A percentile compares a stretch with the other conserved stretches of the same genome.
Evolutionary conservation across 106 monocot species (phyloP).

Genomic region (Gastrodia elata): DNA sequence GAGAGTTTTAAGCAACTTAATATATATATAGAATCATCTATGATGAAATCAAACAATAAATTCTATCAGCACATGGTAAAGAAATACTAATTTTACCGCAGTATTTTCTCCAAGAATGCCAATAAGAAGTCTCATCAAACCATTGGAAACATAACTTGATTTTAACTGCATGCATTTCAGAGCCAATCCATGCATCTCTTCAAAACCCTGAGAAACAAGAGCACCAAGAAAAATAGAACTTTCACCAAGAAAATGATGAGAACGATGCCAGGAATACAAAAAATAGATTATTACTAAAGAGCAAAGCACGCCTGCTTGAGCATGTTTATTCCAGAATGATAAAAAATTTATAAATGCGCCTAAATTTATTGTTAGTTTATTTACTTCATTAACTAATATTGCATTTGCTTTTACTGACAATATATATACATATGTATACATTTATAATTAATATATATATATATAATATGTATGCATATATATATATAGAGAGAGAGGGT

Average conservation of each 20-base stretch:
- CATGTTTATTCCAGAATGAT: not conserved
- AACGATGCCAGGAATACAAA: not conserved
- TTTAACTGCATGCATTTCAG: constrained; percentile 84
- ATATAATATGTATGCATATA: too few relatives aligned
- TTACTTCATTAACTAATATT: too few relatives aligned
- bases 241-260: not conserved
- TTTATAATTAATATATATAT: too few relatives aligned
- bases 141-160: constrained; percentile 29
- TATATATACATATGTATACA: too few relatives aligned
- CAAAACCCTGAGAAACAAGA: constrained; percentile 61
- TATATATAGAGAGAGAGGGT: too few relatives aligned
- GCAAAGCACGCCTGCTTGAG: not conserved
- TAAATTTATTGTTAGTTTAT: too few relatives aligned
- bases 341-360: too few relatives aligned
- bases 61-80: not conserved
- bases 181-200: constrained; percentile 61
- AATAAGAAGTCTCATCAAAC: constrained; percentile 46
- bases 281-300: not conserved
- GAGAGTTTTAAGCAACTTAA: constrained; percentile 5
- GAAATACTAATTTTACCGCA: constrained; percentile 34
- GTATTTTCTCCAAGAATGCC: constrained; percentile 80
- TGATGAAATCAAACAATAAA: not conserved
- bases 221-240: not conserved
- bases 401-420: too few relatives aligned
- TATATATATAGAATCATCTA: constrained; percentile 2